Base-by-base conservation (phyloP, 192 early-diverging fungal genomes). In the Spizellomyces punctatus region DNA sequence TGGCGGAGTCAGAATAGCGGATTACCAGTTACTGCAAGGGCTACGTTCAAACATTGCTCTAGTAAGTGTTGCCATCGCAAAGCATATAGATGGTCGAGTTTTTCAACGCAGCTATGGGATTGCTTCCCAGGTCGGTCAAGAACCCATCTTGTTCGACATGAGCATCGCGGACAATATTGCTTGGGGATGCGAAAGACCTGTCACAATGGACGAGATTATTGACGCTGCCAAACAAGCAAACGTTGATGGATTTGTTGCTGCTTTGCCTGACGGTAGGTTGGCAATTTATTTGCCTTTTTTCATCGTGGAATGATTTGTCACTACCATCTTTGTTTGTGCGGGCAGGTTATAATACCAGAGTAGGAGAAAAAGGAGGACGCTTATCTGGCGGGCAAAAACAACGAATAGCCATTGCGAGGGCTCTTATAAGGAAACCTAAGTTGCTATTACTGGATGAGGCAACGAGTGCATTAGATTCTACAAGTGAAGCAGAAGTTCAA, bases 141-240 rank as follows among this genome's bases (percentile, higher is more conserved):
- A 16, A 81, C 95, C 93, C 8, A 84, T 91, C 6, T 79, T 99
- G 27, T 98, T 98, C 86, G 97, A 96, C 63, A 83, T 91, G n/a
- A 89, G 90, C 0, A 93, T 99, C 58, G 89, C 81, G 66, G 88
- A 96, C 67, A 99, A 99, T 69, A 98, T 99, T 63, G 76, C 83
- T 14, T 99, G 98, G 72, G 97, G 95, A 22, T 85, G 87, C 10
- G 84, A 93, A 17, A 12, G 50, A 10, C 66, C 66, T 6, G 78
- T 76, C 10, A 56, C 74, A 6, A 61, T 76, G 10, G 75, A 84
- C 10, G 89, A 98, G 17, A 88, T 95, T 14, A 73, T 78, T 10
- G 61, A 48, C n/a, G 83, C 80, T 1, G 78, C 78, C 42, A 72
- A 78, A 55, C 85, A 90, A 7, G 94, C 89, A 0, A 84, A 92